A percentile compares a stretch with the other conserved stretches of the same genome.
Conservation (phyloP, 768 basidiomycete genomes). For the Coprinopsis sp. region DNA sequence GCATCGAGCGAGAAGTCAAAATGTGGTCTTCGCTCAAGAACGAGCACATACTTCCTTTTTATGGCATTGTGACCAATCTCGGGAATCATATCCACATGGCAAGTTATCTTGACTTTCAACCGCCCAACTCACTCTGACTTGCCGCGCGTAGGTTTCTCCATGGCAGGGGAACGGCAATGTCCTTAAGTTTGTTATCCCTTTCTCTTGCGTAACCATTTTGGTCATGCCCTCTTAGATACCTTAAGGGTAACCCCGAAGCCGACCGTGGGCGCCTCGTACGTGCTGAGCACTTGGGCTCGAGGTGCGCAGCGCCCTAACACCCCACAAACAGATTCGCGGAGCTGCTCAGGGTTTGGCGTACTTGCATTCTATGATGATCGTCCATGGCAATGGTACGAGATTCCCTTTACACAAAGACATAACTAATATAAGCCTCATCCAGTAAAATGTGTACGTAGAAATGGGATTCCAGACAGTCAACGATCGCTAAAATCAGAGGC, state of each 20-base stretch:
- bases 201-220: background rate
- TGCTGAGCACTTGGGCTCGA: background rate
- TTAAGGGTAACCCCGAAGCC: slow-evolving; percentile 27
- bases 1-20: slow-evolving; percentile 51
- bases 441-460: slow-evolving; percentile 58
- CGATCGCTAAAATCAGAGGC: slow-evolving; percentile 6
- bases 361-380: slow-evolving; percentile 45
- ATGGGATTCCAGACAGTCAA: slow-evolving; percentile 1
- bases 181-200: slow-evolving; percentile 34
- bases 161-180: slow-evolving; percentile 61
- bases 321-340: slow-evolving; percentile 37
- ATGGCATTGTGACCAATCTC: slow-evolving; percentile 52
- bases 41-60: slow-evolving; percentile 50
- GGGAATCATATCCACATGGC: slow-evolving; percentile 49
- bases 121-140: background rate
- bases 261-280: slow-evolving; percentile 43
- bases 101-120: slow-evolving; percentile 7
- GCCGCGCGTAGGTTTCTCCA: slow-evolving; percentile 44
- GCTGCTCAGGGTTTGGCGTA: slow-evolving; percentile 56
- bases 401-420: background rate
- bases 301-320: too few relatives aligned
- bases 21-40: slow-evolving; percentile 51
- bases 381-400: slow-evolving; percentile 57
- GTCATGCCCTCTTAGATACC: slow-evolving; percentile 32
- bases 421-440: background rate